These are phyloP conservation scores for Salpingoeca rosetta DNA, from an alignment of 78 protist species.

Conservation along the genomic window DNA sequence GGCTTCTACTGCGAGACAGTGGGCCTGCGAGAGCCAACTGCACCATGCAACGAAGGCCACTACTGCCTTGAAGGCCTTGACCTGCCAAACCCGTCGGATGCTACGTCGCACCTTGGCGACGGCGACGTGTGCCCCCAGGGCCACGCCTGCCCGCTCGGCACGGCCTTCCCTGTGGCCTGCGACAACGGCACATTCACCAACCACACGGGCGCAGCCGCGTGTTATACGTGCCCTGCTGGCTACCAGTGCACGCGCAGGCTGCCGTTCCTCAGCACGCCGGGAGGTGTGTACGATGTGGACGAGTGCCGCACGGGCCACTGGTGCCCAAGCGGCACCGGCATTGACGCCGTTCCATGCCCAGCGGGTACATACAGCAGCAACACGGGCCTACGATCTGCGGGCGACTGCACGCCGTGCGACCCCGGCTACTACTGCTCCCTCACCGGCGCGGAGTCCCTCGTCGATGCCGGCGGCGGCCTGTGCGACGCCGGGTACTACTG, in stretches of 20 bases:
- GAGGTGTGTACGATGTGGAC: too few relatives aligned
- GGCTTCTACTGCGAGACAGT: neutral
- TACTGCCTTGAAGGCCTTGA: slow-evolving; percentile 26
- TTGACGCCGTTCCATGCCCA: slow-evolving; percentile 8
- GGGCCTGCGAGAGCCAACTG: neutral
- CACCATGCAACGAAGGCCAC: slow-evolving; percentile 27
- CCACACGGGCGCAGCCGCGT: neutral
- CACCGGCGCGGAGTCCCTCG: neutral
- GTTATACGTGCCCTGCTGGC: slow-evolving; percentile 30
- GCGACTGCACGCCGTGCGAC: neutral
- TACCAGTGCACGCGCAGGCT: too few relatives aligned
- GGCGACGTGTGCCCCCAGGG: slow-evolving; percentile 39
- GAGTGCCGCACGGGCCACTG: neutral
- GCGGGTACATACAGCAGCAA: slow-evolving; percentile 8
- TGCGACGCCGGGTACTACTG: slow-evolving; percentile 44
- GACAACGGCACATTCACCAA: slow-evolving; percentile 1
- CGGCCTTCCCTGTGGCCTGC: slow-evolving; percentile 10
- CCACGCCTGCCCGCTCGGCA: slow-evolving; percentile 15
- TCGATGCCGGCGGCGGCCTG: neutral
- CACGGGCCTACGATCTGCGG: neutral
- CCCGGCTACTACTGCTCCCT: slow-evolving; percentile 28
- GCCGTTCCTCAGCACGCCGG: too few relatives aligned
- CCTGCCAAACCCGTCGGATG: neutral
- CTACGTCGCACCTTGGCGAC: neutral
- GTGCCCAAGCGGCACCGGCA: neutral